A percentile compares a stretch with the other conserved stretches of the same genome.
These are phyloP conservation scores for Babesia ovis DNA, from an alignment of 169 alveolate species.

Conservation along the genomic window DNA sequence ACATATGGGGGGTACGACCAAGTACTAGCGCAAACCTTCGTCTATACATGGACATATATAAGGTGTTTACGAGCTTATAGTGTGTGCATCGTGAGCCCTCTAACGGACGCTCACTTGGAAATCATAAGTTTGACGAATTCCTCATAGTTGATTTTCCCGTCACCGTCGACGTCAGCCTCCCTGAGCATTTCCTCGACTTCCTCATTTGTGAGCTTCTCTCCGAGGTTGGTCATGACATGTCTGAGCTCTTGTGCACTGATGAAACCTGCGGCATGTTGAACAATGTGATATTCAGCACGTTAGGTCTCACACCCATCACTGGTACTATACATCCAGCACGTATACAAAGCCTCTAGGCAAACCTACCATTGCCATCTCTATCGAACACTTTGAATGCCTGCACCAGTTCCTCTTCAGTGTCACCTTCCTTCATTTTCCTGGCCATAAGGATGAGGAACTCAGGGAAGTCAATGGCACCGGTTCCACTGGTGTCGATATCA, in stretches of 20 bases:
- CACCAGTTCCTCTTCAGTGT: constrained; percentile 97
- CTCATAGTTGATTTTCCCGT: constrained; percentile 97
- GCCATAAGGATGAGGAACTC: constrained; percentile 99
- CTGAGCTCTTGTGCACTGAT: constrained; percentile 98
- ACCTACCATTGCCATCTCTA: constrained; percentile 93
- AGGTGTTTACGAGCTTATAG: background rate
- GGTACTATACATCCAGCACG: background rate
- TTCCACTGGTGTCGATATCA: constrained; percentile 95
- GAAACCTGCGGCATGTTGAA: constrained; percentile 80
- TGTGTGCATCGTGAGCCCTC: background rate
- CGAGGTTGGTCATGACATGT: constrained; percentile 98
- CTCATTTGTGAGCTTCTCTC: constrained; percentile 97
- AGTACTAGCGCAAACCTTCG: background rate
- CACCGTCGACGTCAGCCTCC: constrained; percentile 99
- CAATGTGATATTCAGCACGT: background rate
- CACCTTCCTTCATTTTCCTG: constrained; percentile 98
- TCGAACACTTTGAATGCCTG: constrained; percentile 98
- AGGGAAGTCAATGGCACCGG: constrained; percentile 97
- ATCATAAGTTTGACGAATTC: constrained; percentile 98
- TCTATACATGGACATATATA: background rate
- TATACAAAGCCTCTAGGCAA: background rate
- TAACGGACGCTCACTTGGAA: constrained; percentile 82
- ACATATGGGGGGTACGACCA: constrained; percentile 2
- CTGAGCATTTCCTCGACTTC: constrained; percentile 99
- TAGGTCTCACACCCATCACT: background rate